Base-by-base conservation (phyloP, 192 early-diverging fungal genomes). In the Thamnidium elegans region DNA sequence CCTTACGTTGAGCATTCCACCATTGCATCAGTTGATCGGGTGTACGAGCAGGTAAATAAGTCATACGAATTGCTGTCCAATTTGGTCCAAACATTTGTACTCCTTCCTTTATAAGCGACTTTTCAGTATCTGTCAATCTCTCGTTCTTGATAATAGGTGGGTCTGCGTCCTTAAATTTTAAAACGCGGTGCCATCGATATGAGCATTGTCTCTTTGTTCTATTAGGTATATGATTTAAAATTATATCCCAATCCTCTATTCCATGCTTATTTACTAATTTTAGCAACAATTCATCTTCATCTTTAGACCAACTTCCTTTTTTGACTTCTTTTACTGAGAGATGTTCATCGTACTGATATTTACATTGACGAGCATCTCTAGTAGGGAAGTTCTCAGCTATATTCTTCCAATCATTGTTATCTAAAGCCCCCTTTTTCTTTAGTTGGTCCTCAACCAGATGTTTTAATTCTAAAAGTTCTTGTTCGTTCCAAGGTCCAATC, bases 31-130 rank as follows among this genome's bases (percentile, higher is more conserved):
- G 60, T 4, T 64, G 66, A 19, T 48, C 9, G 0, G 71, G 71
- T 47, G 43, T 60, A 44, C 66, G 60, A 3, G 58, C 8, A 6
- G 71, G 71, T 15, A 73, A 46, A 55, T 65, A 73, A 6, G 71
- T 60, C 1, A 17, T 32, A 3, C 47, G 51, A 42, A 73, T 68
- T 2, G 71, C 71, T 19, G 52, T 10, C 71, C 71, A 73, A 48
- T 68, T 39, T 11, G 32, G 43, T 10, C 71, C 71, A 68, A 73
- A 73, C 71, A 73, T 68, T 11, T 50, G 46, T 9, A 73, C 62
- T 6, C 71, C 71, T 65, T 73, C 50, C 9, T 42, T 23, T 8
- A 73, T 54, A 8, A 63, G 55, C 3, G 39, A 39, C 31, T 65
- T 68, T 39, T 73, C 71, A n/a, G 50, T n/a, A 11, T 65, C 55